Base-by-base conservation (phyloP, 768 basidiomycete genomes). In the Boletus sp. region DNA sequence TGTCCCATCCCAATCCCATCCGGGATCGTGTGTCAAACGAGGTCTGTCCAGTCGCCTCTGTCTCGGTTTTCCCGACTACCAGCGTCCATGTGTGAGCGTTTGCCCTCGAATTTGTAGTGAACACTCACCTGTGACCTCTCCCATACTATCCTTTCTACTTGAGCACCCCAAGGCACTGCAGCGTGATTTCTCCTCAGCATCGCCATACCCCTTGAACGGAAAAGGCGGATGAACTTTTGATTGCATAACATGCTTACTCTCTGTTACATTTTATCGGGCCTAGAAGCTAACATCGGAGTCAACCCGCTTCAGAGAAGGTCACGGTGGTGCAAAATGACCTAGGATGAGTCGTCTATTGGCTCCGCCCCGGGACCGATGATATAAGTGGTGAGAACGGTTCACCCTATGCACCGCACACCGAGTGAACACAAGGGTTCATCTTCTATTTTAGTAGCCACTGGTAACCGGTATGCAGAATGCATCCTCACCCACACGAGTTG, bases 1-100 rank as follows among this genome's bases (percentile, higher is more conserved):
- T 11, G 34, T 47, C 41, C 57, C 63, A 13, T 67, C 65, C 65
- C 65, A 67, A 30, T 67, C 60, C 63, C 65, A 66, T 32, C 58
- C 63, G 14, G 42, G 39, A 34, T 66, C 66, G 4, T 60, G 27
- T 19, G 25, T 41, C 46, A 65, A 51, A 2, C 44, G 19, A 14
- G 60, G 65, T 37, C 50, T 57, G 11, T 60, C 38, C 10, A 13
- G 32, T 41, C 58, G 52, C n/a, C 30, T 44, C 10, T 49, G 57
- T n/a, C 40, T 57, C 30, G 60, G 65, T 43, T 44, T 57, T 40
- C 60, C 60, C 19, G 11, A 4, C 63, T 66, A 35, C n/a, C n/a
- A 14, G 34, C 0, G 14, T 25, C 11, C 23, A 29, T 33, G n/a
- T n/a, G 39, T 61, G 7, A 64, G 53, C 0, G 5, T 23, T 15